Conservation (phyloP, 192 early-diverging fungal genomes). For the Tieghemiomyces parasiticus region DNA sequence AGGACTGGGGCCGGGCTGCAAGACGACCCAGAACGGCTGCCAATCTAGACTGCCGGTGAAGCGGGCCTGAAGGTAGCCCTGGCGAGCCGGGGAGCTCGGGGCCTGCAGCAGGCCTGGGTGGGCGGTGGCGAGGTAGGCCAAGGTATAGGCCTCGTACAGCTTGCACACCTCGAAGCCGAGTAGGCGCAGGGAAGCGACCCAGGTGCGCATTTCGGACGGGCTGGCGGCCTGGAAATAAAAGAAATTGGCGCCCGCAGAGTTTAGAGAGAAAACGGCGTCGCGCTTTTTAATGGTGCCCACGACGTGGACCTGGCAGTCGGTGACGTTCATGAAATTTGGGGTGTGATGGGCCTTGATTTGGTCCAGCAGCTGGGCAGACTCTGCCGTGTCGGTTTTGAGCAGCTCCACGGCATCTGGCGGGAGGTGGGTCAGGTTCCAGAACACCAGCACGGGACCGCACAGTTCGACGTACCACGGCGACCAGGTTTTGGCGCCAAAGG, state of each 20-base stretch:
- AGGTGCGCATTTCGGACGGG: constrained; percentile 38
- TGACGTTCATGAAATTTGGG: constrained; percentile 61
- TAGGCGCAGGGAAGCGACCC: constrained; percentile 55
- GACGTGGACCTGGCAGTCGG: constrained; percentile 44
- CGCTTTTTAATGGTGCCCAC: constrained; percentile 38
- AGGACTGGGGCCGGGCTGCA: background rate
- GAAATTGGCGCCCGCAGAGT: constrained; percentile 53
- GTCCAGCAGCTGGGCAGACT: constrained; percentile 27
- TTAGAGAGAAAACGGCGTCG: constrained; percentile 43
- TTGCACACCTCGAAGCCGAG: constrained; percentile 58
- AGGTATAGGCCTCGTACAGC: constrained; percentile 61
- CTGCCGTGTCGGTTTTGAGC: constrained; percentile 20
- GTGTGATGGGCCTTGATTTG: constrained; percentile 32
- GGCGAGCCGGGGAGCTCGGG: constrained; percentile 7
- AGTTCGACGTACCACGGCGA: constrained; percentile 58
- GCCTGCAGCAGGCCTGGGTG: background rate
- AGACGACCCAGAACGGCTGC: constrained; percentile 2
- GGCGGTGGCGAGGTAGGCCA: constrained; percentile 14
- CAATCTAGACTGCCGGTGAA: constrained; percentile 21
- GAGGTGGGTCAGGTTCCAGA: constrained; percentile 36
- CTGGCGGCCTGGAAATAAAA: constrained; percentile 45
- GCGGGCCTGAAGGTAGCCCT: constrained; percentile 37
- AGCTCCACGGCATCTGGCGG: constrained; percentile 27
- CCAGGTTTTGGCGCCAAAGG: constrained; percentile 46
- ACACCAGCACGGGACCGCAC: constrained; percentile 44